Percentiles rank a stretch among this genome's conserved stretches.
Evolutionary conservation across 2,329 filamentous ascomycete species (phyloP).

Genomic region (Colletotrichum gigasporum): DNA sequence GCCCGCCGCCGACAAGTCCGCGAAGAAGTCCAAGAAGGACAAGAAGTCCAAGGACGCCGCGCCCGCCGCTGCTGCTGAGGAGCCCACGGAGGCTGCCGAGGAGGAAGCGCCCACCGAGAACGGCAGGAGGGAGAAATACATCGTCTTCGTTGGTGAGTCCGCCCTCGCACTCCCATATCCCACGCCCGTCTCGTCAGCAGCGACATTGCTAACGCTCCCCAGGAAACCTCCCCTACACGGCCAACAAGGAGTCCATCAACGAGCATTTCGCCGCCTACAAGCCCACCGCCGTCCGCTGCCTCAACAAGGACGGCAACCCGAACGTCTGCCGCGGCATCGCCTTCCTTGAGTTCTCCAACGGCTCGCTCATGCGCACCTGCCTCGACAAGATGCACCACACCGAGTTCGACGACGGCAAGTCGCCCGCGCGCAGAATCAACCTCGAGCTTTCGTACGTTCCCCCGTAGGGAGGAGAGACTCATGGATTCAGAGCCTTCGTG

Average conservation of each 20-base stretch:
- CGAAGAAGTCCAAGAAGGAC: conserved; percentile 41
- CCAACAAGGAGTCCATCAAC: conserved; percentile 74
- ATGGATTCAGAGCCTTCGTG: too few relatives aligned
- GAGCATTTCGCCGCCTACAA: conserved; percentile 82
- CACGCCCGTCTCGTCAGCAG: conserved; percentile 24
- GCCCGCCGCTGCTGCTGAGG: conserved; percentile 9
- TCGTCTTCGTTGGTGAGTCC: conserved; percentile 75
- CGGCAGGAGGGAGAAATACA: conserved; percentile 68
- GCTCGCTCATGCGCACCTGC: conserved; percentile 91
- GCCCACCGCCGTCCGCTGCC: conserved; percentile 76
- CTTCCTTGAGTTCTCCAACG: conserved; percentile 89
- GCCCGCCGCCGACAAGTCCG: conserved; percentile 20
- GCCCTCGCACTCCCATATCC: conserved; percentile 36
- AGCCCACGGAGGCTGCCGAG: conserved; percentile 14
- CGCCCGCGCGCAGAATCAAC: conserved; percentile 79
- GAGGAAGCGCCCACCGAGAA: conserved; percentile 23
- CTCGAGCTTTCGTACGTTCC: conserved; percentile 83
- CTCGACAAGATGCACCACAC: conserved; percentile 91
- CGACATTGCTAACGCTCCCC: conserved; percentile 37
- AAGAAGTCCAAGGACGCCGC: conserved; percentile 47
- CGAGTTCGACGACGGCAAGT: conserved; percentile 69
- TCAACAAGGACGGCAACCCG: conserved; percentile 71
- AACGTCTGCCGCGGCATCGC: conserved; percentile 79
- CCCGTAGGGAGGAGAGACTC: too few relatives aligned
- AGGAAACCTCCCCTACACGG: conserved; percentile 89